Percentiles rank a stretch among this genome's conserved stretches.
phyloP scores from a whole-genome alignment of 495 filamentous ascomycete genomes.

The Hypoxylon trugodes region DNA sequence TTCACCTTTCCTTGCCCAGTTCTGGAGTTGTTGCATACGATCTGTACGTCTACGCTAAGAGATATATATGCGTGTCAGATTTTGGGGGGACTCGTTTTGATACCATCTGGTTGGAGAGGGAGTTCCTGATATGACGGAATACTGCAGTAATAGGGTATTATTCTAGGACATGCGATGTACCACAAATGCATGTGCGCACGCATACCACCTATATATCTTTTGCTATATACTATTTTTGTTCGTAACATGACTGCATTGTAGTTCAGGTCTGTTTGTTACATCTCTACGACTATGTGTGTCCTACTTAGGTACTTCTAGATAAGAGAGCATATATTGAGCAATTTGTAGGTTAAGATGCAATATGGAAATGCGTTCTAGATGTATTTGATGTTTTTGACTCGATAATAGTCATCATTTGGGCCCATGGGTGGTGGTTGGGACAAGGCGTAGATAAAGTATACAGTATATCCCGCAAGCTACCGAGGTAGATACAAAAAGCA shows the following conservation, averaged over 20 bases:
- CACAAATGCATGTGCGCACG: slow-evolving; percentile 1
- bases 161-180: slow-evolving; percentile 14
- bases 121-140: slow-evolving; percentile 16
- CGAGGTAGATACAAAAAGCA: too few relatives aligned
- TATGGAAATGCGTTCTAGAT: too few relatives aligned
- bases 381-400: too few relatives aligned
- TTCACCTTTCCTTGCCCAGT: background rate
- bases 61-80: slow-evolving; percentile 26
- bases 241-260: slow-evolving; percentile 6
- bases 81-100: slow-evolving; percentile 28
- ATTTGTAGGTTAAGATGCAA: too few relatives aligned
- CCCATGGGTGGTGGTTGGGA: too few relatives aligned
- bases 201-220: slow-evolving; percentile 5
- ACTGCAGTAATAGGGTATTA: slow-evolving; percentile 19
- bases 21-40: slow-evolving; percentile 20
- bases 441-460: too few relatives aligned
- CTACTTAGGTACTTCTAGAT: background rate
- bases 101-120: slow-evolving; percentile 16
- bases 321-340: too few relatives aligned
- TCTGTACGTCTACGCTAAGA: slow-evolving; percentile 13
- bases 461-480: too few relatives aligned
- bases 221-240: slow-evolving; percentile 23
- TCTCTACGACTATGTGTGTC: background rate
- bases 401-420: too few relatives aligned
- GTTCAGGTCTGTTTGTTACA: background rate